Conservation (phyloP, 495 filamentous ascomycete species). For the Penicillium bovifimosum region DNA sequence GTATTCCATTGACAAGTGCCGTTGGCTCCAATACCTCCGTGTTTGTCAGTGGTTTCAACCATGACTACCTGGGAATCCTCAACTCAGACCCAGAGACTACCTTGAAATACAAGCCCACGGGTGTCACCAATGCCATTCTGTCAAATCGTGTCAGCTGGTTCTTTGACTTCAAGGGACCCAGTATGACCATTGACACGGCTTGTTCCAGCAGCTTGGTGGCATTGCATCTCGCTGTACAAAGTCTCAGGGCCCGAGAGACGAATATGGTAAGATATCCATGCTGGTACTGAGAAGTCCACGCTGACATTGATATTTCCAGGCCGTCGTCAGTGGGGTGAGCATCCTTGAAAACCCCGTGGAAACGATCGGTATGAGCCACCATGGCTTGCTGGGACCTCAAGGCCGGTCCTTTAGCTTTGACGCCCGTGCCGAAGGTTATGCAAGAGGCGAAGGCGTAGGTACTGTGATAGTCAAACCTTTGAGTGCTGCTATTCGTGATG, state of each 20-base stretch:
- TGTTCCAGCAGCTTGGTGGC: constrained; percentile 38
- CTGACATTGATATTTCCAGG: constrained; percentile 3
- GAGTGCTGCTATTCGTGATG: constrained; percentile 31
- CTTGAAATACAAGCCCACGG: constrained; percentile 22
- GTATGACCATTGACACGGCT: constrained; percentile 38
- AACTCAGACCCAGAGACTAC: constrained; percentile 20
- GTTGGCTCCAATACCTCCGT: constrained; percentile 32
- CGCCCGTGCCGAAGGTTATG: constrained; percentile 37
- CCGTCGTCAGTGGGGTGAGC: constrained; percentile 20
- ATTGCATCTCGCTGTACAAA: constrained; percentile 30
- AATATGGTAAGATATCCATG: constrained; percentile 20
- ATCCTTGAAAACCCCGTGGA: constrained; percentile 18
- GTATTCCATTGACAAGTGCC: constrained; percentile 18
- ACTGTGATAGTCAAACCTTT: constrained; percentile 39
- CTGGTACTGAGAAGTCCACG: background rate
- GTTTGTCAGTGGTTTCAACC: constrained; percentile 27
- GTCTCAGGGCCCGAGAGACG: constrained; percentile 36
- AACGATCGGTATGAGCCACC: constrained; percentile 18
- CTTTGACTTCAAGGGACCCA: constrained; percentile 38
- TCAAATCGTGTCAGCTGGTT: constrained; percentile 43
- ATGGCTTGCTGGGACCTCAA: constrained; percentile 31
- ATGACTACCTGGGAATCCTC: constrained; percentile 21
- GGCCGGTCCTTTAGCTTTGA: constrained; percentile 40
- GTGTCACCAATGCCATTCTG: constrained; percentile 33
- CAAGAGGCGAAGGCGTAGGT: constrained; percentile 41